phyloP scores from a whole-genome alignment of 805 yeast genomes.

The Kazachstania kunashirensis region DNA sequence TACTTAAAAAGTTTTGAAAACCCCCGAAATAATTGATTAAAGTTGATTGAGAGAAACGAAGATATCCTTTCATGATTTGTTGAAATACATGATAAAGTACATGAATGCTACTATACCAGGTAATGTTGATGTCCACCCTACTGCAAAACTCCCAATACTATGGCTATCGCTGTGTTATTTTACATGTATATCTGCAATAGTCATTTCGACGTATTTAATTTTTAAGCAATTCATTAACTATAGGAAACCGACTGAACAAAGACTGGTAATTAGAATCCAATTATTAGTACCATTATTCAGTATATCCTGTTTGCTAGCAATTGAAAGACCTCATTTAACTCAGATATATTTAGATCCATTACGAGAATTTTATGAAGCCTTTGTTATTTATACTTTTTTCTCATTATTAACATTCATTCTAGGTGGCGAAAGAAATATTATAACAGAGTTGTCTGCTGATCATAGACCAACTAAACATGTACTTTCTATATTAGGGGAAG shows the following conservation, averaged over 20 bases:
- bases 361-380: conserved; percentile 89
- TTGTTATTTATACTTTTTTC: conserved; percentile 89
- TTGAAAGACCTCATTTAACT: conserved; percentile 39
- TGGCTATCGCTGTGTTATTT: conserved; percentile 19
- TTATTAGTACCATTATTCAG: conserved; percentile 77
- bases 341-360: conserved; percentile 53
- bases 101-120: no score
- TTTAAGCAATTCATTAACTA: conserved; percentile 56
- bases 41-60: no score
- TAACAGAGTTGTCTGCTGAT: conserved; percentile 47
- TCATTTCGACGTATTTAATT: conserved; percentile 39
- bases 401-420: conserved; percentile 69
- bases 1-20: no score
- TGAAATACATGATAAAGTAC: no score
- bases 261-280: conserved; percentile 74
- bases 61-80: no score
- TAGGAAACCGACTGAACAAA: conserved; percentile 80
- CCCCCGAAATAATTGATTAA: no score
- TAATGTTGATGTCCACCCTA: conserved; percentile 4
- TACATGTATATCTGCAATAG: conserved; percentile 26
- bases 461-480: conserved; percentile 61
- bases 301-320: conserved; percentile 51
- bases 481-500: conserved; percentile 39
- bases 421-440: conserved; percentile 87
- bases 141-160: conserved; percentile 20